Evolutionary conservation across 768 basidiomycete species (phyloP), one percentile per base, ranked within the genome.

Genomic region (Naematelia aurantialba): DNA sequence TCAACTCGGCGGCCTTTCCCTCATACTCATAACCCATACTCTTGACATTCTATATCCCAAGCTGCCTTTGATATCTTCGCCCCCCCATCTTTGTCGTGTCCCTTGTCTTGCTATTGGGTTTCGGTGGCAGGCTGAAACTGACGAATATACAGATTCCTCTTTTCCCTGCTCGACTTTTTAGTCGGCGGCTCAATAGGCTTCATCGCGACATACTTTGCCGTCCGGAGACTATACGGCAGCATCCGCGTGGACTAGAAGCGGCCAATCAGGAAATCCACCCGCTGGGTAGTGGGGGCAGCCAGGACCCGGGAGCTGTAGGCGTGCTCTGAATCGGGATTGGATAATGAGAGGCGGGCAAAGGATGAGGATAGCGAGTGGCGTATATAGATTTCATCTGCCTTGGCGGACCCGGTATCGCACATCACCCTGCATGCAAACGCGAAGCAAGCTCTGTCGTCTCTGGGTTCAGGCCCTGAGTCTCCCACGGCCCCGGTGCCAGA

Each of bases 131-230:
- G 49, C n/a, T 44, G 19, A 45, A 29, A 22, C 52, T 48, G 3
- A 63, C 19, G 27, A 55, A 53, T 31, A 60, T 19, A n/a, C 50
- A 77, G 76, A 39, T 81, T 88, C 72, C 81, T 96, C 44, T 82
- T 97, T 56, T 84, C 85, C 14, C 72, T 91, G n/a, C 79, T 94
- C 29, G 85, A 89, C 71, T 97, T 94, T 82, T 80, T 97, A 24
- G 82, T 91, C 56, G 91, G 90, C 55, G 91, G 91, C 85, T 74
- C 89, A 11, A 90, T 96, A 65, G 92, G 92, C 10, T 96, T 92
- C 81, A 80, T 92, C 42, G 88, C 91, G 21, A 85, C 87, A 3
- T 93, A 91, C 67, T 93, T 89, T 86, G 89, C 89, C n/a, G 83
- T 96, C 44, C 82, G 88, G 60, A 83, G 81, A 76, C 77, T 97